Base-by-base conservation (phyloP, 2,329 filamentous ascomycete species). In the Mycogone perniciosa region DNA sequence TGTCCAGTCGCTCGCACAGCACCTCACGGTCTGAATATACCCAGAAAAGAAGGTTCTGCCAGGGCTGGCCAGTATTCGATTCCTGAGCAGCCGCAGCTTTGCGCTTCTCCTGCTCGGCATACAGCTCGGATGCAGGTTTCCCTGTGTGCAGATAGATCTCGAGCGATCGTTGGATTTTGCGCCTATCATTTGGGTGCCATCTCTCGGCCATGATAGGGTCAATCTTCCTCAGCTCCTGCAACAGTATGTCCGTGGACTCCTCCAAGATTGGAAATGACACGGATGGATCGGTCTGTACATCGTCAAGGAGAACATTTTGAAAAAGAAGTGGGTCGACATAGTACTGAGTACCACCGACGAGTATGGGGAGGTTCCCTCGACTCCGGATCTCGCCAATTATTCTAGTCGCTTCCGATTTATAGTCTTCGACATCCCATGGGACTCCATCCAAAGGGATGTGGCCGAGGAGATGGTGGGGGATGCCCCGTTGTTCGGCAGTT, bases 261-360 rank as follows among this genome's bases (percentile, higher is more conserved):
- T 86, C 74, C 5, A 97, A 71, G 27, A 96, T 86, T 0, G 89
- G 84, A 59, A 83, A 86, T 34, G 76, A 55, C 63, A 63, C 10
- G 5, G 69, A 62, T 7, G 57, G 64, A 33, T 67, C 67, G 26
- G 63, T 54, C 4, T 65, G 62, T 2, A 73, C 65, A 9, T 73
- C 69, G 26, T 72, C 67, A 11, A 72, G 58, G 11, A 78, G 77
- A 57, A 91, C 83, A 33, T 87, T 80, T 45, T 64, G 61, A 64
- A 97, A 96, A 3, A 99, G 76, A 11, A 99, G 76, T 1, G 89
- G 84, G 61, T 96, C 90, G 0, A 89, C 86, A 64, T 99, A 99
- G 71, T 97, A 99, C 62, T 96, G 89, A 8, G 92, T 96, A 7
- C 93, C 93, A 29, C 93, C 93, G 1, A 97, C 93, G 1, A 99